phyloP scores from a whole-genome alignment of 345 rosid genomes.

The Xanthoceras sorbifolium region DNA sequence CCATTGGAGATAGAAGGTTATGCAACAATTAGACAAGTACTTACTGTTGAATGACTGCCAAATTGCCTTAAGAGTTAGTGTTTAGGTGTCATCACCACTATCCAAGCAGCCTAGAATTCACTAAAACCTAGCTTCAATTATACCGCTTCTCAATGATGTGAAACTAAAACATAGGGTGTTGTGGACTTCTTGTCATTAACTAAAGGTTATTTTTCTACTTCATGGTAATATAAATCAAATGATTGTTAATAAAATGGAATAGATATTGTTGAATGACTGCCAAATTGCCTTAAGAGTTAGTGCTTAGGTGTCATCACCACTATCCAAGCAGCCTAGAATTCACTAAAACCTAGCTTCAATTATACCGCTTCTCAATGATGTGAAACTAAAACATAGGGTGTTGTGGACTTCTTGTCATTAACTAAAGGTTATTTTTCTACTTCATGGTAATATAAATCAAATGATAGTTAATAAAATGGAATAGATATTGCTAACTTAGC shows the following conservation, averaged over 20 bases:
- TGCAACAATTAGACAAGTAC: neutral
- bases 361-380: neutral
- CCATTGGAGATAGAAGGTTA: neutral
- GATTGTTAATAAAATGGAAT: neutral
- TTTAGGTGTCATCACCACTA: neutral
- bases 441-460: neutral
- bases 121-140: neutral
- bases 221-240: neutral
- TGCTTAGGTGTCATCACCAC: neutral
- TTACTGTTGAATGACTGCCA: neutral
- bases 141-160: neutral
- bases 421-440: constrained; percentile 2
- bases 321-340: neutral
- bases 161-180: constrained; percentile 11
- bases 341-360: neutral
- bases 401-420: neutral
- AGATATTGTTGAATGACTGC: neutral
- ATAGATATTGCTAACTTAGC: neutral
- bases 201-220: neutral
- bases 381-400: constrained; percentile 8
- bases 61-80: neutral
- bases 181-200: neutral
- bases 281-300: neutral
- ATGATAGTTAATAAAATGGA: neutral
- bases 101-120: neutral